These are phyloP conservation scores for Talaromyces sp. DNA, from an alignment of 2,329 filamentous ascomycete species.

Conservation along the genomic window DNA sequence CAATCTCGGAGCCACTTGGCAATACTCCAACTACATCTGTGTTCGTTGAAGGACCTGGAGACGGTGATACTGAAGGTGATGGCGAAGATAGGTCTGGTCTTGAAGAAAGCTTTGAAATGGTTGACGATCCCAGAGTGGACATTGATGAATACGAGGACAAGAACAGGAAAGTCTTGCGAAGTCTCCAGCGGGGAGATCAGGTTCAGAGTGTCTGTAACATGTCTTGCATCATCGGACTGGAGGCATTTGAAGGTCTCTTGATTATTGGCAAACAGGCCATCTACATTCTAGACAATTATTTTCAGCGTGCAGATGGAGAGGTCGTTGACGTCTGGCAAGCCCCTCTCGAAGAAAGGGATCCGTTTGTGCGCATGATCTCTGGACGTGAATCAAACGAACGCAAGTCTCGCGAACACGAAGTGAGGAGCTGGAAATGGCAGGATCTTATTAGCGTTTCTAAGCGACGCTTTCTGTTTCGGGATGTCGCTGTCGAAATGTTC, in stretches of 20 bases:
- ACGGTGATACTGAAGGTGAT: constrained; percentile 23
- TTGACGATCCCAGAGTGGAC: constrained; percentile 84
- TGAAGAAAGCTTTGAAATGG: constrained; percentile 92
- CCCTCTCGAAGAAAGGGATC: constrained; percentile 83
- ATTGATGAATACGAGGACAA: constrained; percentile 92
- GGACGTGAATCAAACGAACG: constrained; percentile 62
- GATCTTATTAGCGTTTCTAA: constrained; percentile 96
- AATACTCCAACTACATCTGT: constrained; percentile 28
- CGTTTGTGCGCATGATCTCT: constrained; percentile 90
- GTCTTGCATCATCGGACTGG: constrained; percentile 86
- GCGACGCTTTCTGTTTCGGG: constrained; percentile 86
- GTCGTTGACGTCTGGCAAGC: constrained; percentile 97
- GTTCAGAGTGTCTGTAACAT: constrained; percentile 95
- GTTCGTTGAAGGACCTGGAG: constrained; percentile 29
- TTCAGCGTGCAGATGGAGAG: constrained; percentile 89
- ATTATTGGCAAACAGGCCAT: constrained; percentile 88
- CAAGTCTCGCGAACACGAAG: constrained; percentile 66
- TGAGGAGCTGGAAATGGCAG: constrained; percentile 86
- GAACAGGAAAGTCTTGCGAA: constrained; percentile 95
- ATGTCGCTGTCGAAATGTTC: constrained; percentile 95
- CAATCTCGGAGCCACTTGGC: constrained; percentile 40
- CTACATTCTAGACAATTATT: constrained; percentile 95
- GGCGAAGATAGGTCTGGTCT: constrained; percentile 42
- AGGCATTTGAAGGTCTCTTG: constrained; percentile 87
- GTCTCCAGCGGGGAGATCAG: constrained; percentile 80